Evolutionary conservation across 176 grass and related monocot species (phyloP).

Genomic region (Hyparrhenia diplandra): DNA sequence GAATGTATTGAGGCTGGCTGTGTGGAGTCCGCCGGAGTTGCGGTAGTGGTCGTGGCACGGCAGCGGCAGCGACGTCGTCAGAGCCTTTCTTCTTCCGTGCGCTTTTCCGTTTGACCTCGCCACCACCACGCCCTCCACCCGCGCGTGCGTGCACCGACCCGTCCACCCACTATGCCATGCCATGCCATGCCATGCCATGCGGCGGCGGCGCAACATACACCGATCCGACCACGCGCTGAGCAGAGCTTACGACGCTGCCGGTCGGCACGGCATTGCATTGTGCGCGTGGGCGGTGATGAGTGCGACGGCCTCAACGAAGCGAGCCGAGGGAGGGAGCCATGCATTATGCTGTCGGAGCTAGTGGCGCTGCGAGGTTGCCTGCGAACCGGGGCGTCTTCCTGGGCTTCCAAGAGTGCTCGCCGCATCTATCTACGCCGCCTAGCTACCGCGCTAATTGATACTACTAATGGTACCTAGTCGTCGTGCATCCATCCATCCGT

Average conservation of each 20-base stretch:
- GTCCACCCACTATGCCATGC: background rate
- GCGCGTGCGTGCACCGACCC: background rate
- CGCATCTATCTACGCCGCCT: background rate
- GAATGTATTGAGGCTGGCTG: background rate
- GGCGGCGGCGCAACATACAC: background rate
- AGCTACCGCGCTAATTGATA: no score
- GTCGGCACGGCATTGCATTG: background rate
- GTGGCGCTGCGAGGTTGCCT: slow-evolving; percentile 38
- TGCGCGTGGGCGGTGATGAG: background rate
- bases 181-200: no score
- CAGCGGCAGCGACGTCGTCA: no score
- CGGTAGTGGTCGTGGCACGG: background rate
- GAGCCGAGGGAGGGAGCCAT: background rate
- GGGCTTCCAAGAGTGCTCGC: background rate
- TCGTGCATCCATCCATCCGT: no score
- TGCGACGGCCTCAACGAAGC: background rate
- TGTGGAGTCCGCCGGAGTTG: background rate
- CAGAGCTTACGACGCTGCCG: no score
- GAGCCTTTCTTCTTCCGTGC: no score
- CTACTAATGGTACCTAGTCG: no score
- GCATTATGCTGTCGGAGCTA: background rate
- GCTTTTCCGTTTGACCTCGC: no score
- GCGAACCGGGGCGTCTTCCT: background rate
- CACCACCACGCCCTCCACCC: background rate
- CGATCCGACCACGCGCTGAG: no score